Conservation (phyloP, 1,139 yeast species). For the Yamadazyma siamensis region DNA sequence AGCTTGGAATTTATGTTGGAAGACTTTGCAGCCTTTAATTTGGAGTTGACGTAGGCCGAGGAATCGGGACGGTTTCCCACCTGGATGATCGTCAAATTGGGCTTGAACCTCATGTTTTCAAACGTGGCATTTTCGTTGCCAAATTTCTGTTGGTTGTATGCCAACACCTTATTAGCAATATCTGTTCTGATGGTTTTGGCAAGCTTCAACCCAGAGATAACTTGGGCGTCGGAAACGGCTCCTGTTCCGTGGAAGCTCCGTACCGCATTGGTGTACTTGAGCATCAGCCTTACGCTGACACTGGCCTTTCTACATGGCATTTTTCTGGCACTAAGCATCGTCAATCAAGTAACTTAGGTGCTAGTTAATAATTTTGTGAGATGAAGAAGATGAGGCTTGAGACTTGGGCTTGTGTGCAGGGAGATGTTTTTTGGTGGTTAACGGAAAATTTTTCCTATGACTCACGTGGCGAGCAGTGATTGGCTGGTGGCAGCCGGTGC, state of each 20-base stretch:
- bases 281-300: not conserved
- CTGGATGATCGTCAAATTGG: constrained; percentile 67
- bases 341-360: constrained; percentile 1
- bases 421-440: too few species aligned
- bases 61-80: constrained; percentile 78
- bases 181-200: constrained; percentile 36
- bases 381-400: not conserved
- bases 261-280: not conserved
- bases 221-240: constrained; percentile 29
- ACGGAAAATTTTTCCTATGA: too few species aligned
- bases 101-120: constrained; percentile 46
- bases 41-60: constrained; percentile 71
- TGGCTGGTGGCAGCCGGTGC: constrained; percentile 2
- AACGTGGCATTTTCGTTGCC: constrained; percentile 14
- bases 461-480: constrained; percentile 8
- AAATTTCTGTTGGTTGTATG: constrained; percentile 31
- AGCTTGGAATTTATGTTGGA: constrained; percentile 61
- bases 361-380: not conserved
- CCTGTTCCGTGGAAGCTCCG: constrained; percentile 13
- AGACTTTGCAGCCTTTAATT: constrained; percentile 67
- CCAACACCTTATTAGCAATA: constrained; percentile 42
- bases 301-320: constrained; percentile 1
- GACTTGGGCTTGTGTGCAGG: too few species aligned
- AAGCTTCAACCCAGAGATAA: constrained; percentile 43
- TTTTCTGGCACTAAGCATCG: constrained; percentile 7